Evolutionary conservation across 768 basidiomycete species (phyloP), one percentile per base, ranked within the genome.

Genomic region (Psilocybe sp.): DNA sequence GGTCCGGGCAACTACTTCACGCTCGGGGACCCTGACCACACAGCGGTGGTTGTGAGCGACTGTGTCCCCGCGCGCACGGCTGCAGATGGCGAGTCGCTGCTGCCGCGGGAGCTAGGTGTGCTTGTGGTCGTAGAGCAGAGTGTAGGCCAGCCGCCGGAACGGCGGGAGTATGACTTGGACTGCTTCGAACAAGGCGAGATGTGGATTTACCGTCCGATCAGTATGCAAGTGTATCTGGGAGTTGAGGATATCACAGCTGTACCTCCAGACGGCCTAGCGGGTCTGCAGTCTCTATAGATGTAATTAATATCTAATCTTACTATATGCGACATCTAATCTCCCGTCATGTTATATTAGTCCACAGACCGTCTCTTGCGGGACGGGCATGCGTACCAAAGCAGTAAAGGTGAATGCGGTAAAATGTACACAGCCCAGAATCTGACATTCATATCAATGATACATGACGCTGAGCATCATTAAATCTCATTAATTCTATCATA

Each of bases 101-200:
- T 49, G 16, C 76, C 78, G 3, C 58, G 67, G 1, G 70, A 73
- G n/a, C 56, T 81, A 32, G 68, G 65, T 14, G 61, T 66, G 16
- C 54, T 82, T 52, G 73, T 74, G 53, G 81, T 84, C 11, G 69
- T 81, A 15, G 81, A 84, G 56, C 81, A 84, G 60, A 73, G 74
- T 37, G 64, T 71, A 19, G 71, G 72, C 3, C 60, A 59, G 31
- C 67, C 68, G 14, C 81, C 81, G 31, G 53, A 61, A 49, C 56
- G 69, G 36, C 54, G 52, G 35, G 69, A 62, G 14, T 82, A 81
- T 57, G 72, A 76, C 52, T 60, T 82, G 50, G 58, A 59, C 16
- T 63, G 62, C 40, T 61, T 84, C 46, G 66, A 71, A 52, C 64
- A 71, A 54, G 81, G 81, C 3, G 78, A 81, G 61, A 63, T 82